Evolutionary conservation across 1,284 basidiomycete species (phyloP).

Genomic region (Fereydounia khargensis): DNA sequence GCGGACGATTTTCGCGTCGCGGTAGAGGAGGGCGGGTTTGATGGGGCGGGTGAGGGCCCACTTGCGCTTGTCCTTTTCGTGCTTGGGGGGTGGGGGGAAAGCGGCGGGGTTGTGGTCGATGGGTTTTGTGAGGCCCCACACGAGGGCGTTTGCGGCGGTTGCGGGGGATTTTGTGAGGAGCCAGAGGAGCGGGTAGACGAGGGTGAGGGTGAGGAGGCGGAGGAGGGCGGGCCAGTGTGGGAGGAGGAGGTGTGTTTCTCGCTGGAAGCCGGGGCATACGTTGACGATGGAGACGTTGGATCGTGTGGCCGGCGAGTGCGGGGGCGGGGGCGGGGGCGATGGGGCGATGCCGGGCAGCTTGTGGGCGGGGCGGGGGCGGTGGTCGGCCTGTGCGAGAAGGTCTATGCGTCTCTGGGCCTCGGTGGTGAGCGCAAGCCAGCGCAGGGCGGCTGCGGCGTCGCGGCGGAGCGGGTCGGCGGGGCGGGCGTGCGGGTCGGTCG

Average conservation of each 20-base stretch:
- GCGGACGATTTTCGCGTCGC: too few species aligned
- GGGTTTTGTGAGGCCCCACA: slow-evolving; percentile 27
- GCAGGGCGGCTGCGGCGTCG: slow-evolving; percentile 25
- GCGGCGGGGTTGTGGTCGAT: too few species aligned
- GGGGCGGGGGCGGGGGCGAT: too few species aligned
- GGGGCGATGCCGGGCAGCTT: slow-evolving; percentile 41
- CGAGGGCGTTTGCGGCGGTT: slow-evolving; percentile 23
- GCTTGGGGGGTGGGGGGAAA: too few species aligned
- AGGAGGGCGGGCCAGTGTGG: not conserved
- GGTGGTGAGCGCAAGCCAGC: slow-evolving; percentile 31
- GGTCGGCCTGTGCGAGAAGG: slow-evolving; percentile 41
- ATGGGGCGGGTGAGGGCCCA: too few species aligned
- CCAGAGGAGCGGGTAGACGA: slow-evolving; percentile 36
- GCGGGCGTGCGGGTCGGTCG: not conserved
- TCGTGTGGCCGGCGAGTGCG: not conserved
- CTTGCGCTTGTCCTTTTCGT: too few species aligned
- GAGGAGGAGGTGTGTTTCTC: slow-evolving; percentile 1
- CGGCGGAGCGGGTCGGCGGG: slow-evolving; percentile 12
- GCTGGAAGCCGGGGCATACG: slow-evolving; percentile 52
- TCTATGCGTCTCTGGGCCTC: slow-evolving; percentile 46
- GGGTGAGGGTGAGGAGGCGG: not conserved
- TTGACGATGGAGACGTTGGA: slow-evolving; percentile 43
- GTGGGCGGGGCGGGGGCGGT: slow-evolving; percentile 24
- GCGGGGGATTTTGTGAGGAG: slow-evolving; percentile 31
- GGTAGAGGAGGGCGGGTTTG: too few species aligned